Evolutionary conservation across 2,329 filamentous ascomycete species (phyloP).

Genomic region (Diaporthe sp.): DNA sequence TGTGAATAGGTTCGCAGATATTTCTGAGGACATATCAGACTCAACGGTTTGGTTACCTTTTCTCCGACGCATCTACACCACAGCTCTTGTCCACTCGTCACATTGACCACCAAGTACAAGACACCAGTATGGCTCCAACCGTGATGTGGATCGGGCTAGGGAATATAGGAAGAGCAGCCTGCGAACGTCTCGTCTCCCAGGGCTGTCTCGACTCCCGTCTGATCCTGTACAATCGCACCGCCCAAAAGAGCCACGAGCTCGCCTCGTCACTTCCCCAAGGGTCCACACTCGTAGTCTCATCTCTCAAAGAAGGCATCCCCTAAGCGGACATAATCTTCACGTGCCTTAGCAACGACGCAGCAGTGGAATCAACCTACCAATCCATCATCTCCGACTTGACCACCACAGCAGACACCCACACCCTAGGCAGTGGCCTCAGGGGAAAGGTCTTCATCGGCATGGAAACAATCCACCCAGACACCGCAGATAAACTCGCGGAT

Average conservation of each 20-base stretch:
- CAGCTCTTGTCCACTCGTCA: background rate
- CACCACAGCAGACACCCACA: background rate
- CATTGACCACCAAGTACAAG: accelerated
- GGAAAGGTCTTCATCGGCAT: constrained; percentile 9
- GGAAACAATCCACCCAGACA: constrained; percentile 16
- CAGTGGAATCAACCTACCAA: background rate
- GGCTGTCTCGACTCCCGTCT: background rate
- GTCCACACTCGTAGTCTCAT: background rate
- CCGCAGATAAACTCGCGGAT: background rate
- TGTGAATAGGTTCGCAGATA: background rate
- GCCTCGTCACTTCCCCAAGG: background rate
- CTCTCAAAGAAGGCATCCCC: background rate
- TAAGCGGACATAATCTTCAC: constrained; percentile 18
- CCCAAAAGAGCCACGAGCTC: background rate
- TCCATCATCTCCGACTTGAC: background rate
- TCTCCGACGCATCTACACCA: background rate
- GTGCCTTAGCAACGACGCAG: constrained; percentile 6
- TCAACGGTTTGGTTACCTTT: background rate
- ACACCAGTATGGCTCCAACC: background rate
- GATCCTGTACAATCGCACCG: constrained; percentile 14
- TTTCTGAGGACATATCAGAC: background rate
- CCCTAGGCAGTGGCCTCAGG: background rate
- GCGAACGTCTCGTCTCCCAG: background rate
- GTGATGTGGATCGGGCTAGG: constrained; percentile 18
- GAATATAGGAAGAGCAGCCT: constrained; percentile 4